Conservation (phyloP, 2,329 filamentous ascomycete species). For the Ophiostoma pallidulum region DNA sequence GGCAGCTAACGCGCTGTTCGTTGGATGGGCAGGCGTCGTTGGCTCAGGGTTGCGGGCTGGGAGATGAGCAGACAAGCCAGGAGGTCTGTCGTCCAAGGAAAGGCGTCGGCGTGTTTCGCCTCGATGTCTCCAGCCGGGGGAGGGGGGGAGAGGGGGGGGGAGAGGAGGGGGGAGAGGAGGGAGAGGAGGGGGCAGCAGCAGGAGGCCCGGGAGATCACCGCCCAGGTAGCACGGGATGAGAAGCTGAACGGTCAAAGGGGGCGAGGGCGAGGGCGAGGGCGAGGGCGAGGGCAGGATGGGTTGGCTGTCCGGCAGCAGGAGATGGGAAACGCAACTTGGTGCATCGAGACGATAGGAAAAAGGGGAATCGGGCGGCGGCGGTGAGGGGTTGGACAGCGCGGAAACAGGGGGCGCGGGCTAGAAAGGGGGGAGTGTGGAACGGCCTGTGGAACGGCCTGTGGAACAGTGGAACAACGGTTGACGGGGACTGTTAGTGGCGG, state of each 20-base stretch:
- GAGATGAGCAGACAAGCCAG: background rate
- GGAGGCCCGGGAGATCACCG: no score
- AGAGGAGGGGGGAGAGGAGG: background rate
- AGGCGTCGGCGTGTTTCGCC: no score
- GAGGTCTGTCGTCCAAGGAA: background rate
- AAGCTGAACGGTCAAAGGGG: no score
- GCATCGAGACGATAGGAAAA: background rate
- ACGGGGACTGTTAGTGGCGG: no score
- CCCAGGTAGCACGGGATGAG: no score
- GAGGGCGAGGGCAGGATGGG: no score
- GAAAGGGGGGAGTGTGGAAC: background rate
- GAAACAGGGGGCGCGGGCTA: background rate
- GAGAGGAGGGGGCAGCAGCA: constrained; percentile 1
- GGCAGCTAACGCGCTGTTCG: background rate
- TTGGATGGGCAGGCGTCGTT: background rate
- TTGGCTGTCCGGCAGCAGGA: background rate
- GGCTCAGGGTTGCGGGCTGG: background rate
- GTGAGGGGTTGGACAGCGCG: constrained; percentile 8
- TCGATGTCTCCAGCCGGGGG: no score
- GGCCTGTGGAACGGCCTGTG: no score
- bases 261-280: no score
- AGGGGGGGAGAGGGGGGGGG: background rate
- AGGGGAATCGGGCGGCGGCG: constrained; percentile 5
- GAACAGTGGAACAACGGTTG: no score
- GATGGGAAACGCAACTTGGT: constrained; percentile 1